Conservation (phyloP, 75 land plant species). For the Pinus albicaulis region DNA sequence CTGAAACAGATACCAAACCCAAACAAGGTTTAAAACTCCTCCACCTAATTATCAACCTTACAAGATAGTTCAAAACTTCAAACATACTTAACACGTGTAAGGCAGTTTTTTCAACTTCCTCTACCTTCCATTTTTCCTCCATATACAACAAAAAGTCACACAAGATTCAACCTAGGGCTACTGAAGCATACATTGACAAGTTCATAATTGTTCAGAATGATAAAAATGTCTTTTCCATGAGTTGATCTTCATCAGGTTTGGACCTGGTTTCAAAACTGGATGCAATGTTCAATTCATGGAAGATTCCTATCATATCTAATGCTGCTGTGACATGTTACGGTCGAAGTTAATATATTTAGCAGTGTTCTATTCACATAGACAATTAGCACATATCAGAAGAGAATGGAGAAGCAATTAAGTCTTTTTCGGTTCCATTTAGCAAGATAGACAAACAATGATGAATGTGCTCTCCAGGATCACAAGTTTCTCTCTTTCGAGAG, state of each 20-base stretch:
- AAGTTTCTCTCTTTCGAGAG: too few species aligned
- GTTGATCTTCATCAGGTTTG: not conserved
- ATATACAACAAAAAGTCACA: not conserved
- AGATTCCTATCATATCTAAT: not conserved
- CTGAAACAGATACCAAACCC: conserved; percentile 29
- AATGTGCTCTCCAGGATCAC: too few species aligned
- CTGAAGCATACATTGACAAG: not conserved
- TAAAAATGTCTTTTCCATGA: not conserved
- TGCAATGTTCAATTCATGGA: not conserved
- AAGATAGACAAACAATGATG: too few species aligned
- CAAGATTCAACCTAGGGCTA: not conserved
- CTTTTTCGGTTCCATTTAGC: too few species aligned
- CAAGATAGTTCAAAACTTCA: not conserved
- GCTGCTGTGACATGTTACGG: not conserved
- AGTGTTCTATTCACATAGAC: too few species aligned
- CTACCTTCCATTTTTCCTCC: not conserved
- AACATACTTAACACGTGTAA: not conserved
- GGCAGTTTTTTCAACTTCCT: not conserved
- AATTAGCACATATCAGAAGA: too few species aligned
- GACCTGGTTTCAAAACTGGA: not conserved
- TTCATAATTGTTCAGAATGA: too few species aligned
- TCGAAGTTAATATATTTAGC: too few species aligned
- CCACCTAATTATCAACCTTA: not conserved
- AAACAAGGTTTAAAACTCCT: not conserved
- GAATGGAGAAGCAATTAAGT: too few species aligned